These are phyloP conservation scores for Irpex sp. DNA, from an alignment of 1,284 basidiomycete species.

Conservation along the genomic window DNA sequence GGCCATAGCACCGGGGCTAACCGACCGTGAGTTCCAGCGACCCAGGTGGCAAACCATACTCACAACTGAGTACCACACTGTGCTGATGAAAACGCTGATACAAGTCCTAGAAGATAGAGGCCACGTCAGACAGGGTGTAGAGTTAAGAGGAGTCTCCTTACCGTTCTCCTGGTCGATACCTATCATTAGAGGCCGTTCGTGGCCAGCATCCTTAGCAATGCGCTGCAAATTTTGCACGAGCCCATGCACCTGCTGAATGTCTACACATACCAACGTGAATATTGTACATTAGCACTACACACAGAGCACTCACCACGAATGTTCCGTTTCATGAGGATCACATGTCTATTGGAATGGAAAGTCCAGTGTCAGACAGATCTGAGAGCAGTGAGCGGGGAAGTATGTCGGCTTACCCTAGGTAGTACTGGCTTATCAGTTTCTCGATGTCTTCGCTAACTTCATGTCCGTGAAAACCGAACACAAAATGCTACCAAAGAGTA, in stretches of 20 bases:
- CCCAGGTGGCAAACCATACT: conserved; percentile 19
- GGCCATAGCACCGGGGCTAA: conserved; percentile 71
- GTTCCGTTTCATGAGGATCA: conserved; percentile 70
- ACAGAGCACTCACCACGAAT: conserved; percentile 39
- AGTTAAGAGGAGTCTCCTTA: conserved; percentile 17
- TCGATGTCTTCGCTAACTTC: conserved; percentile 49
- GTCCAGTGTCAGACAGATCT: background rate
- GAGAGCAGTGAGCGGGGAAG: background rate
- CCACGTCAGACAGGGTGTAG: background rate
- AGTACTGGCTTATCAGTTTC: conserved; percentile 56
- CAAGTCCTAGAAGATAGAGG: conserved; percentile 41
- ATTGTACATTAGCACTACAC: background rate
- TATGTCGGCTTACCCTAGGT: conserved; percentile 44
- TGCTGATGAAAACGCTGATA: conserved; percentile 54
- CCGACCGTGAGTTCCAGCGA: background rate
- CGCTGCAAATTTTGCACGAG: conserved; percentile 48
- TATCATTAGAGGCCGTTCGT: conserved; percentile 53
- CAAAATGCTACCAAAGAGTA: conserved; percentile 51
- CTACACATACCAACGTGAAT: conserved; percentile 26
- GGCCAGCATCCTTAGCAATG: conserved; percentile 54
- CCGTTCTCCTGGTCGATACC: conserved; percentile 75
- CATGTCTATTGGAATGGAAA: conserved; percentile 32
- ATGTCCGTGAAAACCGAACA: conserved; percentile 63
- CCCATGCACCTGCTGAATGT: conserved; percentile 44
- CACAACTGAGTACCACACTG: conserved; percentile 65